Evolutionary conservation across 306 rosid species (phyloP), one percentile per base, ranked within the genome.

Genomic region (Lagenaria siceraria): DNA sequence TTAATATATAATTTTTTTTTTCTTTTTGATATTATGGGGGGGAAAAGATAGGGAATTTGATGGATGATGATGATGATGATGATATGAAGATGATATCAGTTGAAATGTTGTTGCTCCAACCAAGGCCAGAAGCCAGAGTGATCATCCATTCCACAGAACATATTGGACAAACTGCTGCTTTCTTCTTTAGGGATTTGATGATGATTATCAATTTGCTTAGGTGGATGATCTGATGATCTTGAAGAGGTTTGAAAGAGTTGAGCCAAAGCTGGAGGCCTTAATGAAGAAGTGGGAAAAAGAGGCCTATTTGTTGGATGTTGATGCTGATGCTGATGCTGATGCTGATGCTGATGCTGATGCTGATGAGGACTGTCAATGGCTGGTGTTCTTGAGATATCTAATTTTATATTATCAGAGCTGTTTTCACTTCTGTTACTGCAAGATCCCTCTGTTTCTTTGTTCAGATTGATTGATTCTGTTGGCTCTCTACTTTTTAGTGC

Each of bases 111-210:
- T 14, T 89, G 75, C 65, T 96, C 99, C 97, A 96, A 86, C 99
- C 98, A 96, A 42, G 99, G 99, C 99, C 99, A 96, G 77, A 96
- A 89, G 21, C 94, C 96, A 56, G 99, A 84, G 70, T 96, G 99
- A 63, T 96, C 98, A 81, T 96, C 99, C 72, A 96, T 92, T 38
- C 86, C 86, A 76, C 93, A 88, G 69, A 96, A 96, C 97, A 96
- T 92, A 88, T 80, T 96, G 86, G 77, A 73, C 46, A 73, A 29
- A 43, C 89, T 89, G 46, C 87, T 53, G 83, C 86, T 89, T 81
- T 92, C 99, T 84, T 96, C 97, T 84, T 90, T 92, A 65, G 82
- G 90, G 49, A 88, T 83, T 19, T 92, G 96, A 66, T 52, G 52
- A 36, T 66, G 29, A 38, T 66, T 66, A 8, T 66, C 75, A n/a